Evolutionary conservation across 805 yeast species (phyloP), one percentile per base, ranked within the genome.

Genomic region (Saccharomycopsis fodiens): DNA sequence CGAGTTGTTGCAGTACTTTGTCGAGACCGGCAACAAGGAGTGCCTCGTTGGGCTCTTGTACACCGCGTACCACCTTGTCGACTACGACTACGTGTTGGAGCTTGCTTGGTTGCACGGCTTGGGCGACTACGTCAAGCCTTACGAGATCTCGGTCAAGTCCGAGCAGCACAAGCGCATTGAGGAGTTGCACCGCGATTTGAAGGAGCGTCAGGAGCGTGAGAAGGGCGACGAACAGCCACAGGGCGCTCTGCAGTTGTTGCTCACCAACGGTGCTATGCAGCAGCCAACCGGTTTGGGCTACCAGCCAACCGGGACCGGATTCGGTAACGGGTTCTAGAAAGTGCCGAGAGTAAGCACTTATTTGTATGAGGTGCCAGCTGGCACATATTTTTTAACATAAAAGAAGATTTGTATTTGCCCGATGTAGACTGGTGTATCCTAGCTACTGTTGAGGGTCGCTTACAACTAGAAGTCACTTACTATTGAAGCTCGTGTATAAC

Each of bases 11-110:
- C 75, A 82, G 44, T 93, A 91, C 69, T 93, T 93, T 64, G 97
- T 93, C 50, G 97, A 91, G 57, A 86, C 95, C 34, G 97, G 96
- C 55, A 93, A 93, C 69, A 87, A 82, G 65, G 98, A 93, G 70
- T 85, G 96, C 58, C 85, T 87, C 61, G 83, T 88, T 57, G 97
- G 96, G 4, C 76, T 89, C 51, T 73, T 93, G 59, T 93, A 82
- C 68, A 70, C 86, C 4, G 85, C 94, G 58, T 93, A 93, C 64
- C 85, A 82, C 43, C 69, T 82, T 59, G 71, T 93, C 54, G 77
- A 78, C 44, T 79, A 78, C 54, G 98, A 93, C 59, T 80, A 81
- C 58, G 96, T 91, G 17, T 66, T 83, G 55, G 98, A 93, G 64
- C 68, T 88, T 54, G 74, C 95, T 29, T 93, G 99, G 98, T 72